A percentile compares a stretch with the other conserved stretches of the same genome.
phyloP scores from a whole-genome alignment of 139 green algal genomes.

The Picochlorum sp. region DNA sequence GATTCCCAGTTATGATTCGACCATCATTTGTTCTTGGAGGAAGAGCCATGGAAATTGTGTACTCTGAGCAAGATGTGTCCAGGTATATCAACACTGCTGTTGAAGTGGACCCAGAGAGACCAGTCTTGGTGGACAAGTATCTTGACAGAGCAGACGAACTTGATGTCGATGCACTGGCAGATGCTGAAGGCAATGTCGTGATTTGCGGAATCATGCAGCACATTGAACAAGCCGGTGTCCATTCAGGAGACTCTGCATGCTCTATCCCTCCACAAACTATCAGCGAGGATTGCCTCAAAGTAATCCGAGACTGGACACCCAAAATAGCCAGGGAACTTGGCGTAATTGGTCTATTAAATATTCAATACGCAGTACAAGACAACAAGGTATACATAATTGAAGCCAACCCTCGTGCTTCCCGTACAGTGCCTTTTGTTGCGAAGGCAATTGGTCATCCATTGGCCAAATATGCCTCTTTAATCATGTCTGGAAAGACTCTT shows the following conservation, averaged over 20 bases:
- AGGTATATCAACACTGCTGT: slow-evolving; percentile 48
- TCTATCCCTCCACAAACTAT: slow-evolving; percentile 89
- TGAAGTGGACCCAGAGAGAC: slow-evolving; percentile 71
- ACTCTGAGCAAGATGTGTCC: slow-evolving; percentile 73
- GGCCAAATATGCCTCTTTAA: slow-evolving; percentile 88
- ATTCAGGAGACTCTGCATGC: slow-evolving; percentile 95
- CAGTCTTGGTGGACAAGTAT: slow-evolving; percentile 97
- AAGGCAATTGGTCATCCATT: slow-evolving; percentile 96
- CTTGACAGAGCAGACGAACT: slow-evolving; percentile 86
- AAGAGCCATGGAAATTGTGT: slow-evolving; percentile 97
- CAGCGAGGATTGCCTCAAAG: slow-evolving; percentile 41
- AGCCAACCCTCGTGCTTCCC: slow-evolving; percentile 90
- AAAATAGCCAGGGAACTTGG: slow-evolving; percentile 77
- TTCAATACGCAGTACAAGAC: slow-evolving; percentile 91
- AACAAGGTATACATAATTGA: slow-evolving; percentile 95
- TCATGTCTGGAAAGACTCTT: slow-evolving; percentile 87
- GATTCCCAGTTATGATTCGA: slow-evolving; percentile 97
- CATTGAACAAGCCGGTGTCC: slow-evolving; percentile 96
- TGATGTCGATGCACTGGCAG: slow-evolving; percentile 90
- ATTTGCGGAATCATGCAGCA: slow-evolving; percentile 99
- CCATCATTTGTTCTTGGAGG: slow-evolving; percentile 95
- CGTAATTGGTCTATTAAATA: slow-evolving; percentile 97
- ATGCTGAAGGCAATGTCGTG: slow-evolving; percentile 84
- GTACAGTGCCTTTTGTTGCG: slow-evolving; percentile 97
- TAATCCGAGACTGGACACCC: slow-evolving; percentile 78